Percentiles rank a stretch among this genome's conserved stretches.
Evolutionary conservation across 352 stramenopile species (phyloP).

Genomic region (Globisporangium parvum): DNA sequence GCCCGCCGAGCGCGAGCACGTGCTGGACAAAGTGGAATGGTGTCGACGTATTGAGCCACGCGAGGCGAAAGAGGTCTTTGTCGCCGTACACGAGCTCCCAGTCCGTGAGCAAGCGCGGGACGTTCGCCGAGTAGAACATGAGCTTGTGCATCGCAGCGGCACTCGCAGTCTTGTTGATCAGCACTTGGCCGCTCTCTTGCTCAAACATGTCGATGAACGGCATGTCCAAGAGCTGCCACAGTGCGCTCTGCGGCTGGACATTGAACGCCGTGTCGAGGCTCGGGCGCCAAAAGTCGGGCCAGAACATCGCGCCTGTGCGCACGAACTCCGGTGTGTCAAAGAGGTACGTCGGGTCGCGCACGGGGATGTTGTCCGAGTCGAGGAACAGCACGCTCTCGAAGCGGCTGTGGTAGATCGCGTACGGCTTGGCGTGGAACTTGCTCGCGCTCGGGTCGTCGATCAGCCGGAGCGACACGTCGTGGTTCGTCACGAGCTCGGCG

Average conservation of each 20-base stretch:
- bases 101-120: conserved; percentile 50
- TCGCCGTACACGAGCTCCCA: conserved; percentile 67
- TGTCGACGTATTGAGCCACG: conserved; percentile 69
- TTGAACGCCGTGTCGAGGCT: conserved; percentile 59
- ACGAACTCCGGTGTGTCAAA: conserved; percentile 66
- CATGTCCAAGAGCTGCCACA: conserved; percentile 77
- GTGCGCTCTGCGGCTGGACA: conserved; percentile 53
- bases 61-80: conserved; percentile 76
- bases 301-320: conserved; percentile 66
- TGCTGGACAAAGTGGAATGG: conserved; percentile 68
- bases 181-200: conserved; percentile 71
- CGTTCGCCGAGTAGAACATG: conserved; percentile 72
- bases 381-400: conserved; percentile 80
- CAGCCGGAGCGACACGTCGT: conserved; percentile 49
- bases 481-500: conserved; percentile 38
- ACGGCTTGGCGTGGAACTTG: conserved; percentile 76
- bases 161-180: conserved; percentile 49
- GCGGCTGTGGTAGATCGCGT: conserved; percentile 63
- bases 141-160: conserved; percentile 50
- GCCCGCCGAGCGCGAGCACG: conserved; percentile 40
- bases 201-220: conserved; percentile 86
- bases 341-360: conserved; percentile 74
- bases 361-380: conserved; percentile 78
- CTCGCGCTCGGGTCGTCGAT: conserved; percentile 56
- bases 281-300: conserved; percentile 81